Base-by-base conservation (phyloP, 2,329 filamentous ascomycete genomes). In the Fusarium robinianum region DNA sequence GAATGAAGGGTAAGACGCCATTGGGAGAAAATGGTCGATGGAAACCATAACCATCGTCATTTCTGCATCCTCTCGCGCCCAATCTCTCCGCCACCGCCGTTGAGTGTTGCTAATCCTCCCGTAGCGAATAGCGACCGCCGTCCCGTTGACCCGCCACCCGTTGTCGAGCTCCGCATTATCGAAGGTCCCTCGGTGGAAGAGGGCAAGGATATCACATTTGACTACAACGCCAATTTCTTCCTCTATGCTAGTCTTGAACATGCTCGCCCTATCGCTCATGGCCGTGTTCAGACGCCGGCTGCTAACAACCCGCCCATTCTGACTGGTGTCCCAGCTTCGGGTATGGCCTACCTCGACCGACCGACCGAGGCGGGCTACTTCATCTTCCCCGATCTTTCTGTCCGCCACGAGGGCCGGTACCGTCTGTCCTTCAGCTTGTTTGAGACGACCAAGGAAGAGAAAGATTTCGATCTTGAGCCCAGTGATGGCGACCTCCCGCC, bases 171-270 rank as follows among this genome's bases (percentile, higher is more conserved):
- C 50, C 86, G 85, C 55, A 87, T 97, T 53, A 90, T 84, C 60
- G 88, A 96, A 64, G 88, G 85, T 23, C 70, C 76, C 22, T 73
- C 83, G 17, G 75, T 83, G 16, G 76, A 80, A 34, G 71, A 75
- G 37, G 79, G 79, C 41, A 77, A 78, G 63, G 87, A 90, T 49
- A 81, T 90, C 62, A 97, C 94, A 2, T 95, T 95, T 62, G 80
- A 83, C 46, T 95, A 96, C 75, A 92, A 95, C 64, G 91, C 91
- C 64, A 96, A 95, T 71, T 97, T 97, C 79, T 97, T 99, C 72
- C 84, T 97, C 26, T 97, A 90, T 62, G 89, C 91, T 37, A 96
- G 90, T 5, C 78, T 99, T 46, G 90, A 96, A 64, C 84, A 89
- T 59, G 87, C 90, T 18, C 87, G 91, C 24, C 81, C 84, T 19